A percentile compares a stretch with the other conserved stretches of the same genome.
Conservation (phyloP, 495 filamentous ascomycete species). For the Thozetella sp. region DNA sequence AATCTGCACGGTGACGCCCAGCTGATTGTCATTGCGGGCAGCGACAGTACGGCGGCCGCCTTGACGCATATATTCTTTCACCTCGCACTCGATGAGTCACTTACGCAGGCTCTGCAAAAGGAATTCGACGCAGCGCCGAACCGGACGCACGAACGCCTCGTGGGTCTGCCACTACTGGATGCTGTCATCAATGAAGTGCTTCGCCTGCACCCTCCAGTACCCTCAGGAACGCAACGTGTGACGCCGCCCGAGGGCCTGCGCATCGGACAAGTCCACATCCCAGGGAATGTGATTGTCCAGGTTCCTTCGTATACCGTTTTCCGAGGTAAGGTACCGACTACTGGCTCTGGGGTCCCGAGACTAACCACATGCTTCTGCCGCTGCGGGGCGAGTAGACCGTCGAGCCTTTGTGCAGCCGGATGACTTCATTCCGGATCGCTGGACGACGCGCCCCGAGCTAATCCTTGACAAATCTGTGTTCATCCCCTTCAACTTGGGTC, state of each 20-base stretch:
- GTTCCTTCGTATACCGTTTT: conserved; percentile 25
- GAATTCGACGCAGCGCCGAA: conserved; percentile 36
- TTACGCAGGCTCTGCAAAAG: conserved; percentile 33
- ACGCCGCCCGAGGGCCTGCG: conserved; percentile 21
- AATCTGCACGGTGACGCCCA: conserved; percentile 36
- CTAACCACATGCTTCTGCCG: too few species aligned
- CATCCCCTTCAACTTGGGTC: conserved; percentile 30
- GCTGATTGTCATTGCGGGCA: conserved; percentile 47
- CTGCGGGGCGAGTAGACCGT: too few species aligned
- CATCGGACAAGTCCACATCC: conserved; percentile 26
- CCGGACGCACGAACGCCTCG: conserved; percentile 16
- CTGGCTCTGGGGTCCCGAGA: too few species aligned
- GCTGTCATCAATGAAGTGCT: conserved; percentile 20
- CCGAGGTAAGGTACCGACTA: conserved; percentile 13
- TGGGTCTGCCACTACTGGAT: conserved; percentile 9
- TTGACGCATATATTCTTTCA: conserved; percentile 52
- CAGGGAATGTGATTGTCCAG: too few species aligned
- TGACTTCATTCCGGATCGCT: conserved; percentile 46
- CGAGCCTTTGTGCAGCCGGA: conserved; percentile 29
- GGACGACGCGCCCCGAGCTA: conserved; percentile 35
- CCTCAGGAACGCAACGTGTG: conserved; percentile 28
- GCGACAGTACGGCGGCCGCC: conserved; percentile 51
- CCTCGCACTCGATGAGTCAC: conserved; percentile 38
- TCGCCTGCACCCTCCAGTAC: conserved; percentile 16
- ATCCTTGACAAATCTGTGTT: conserved; percentile 31